These are phyloP conservation scores for Tuber magnatum DNA, from an alignment of 495 filamentous ascomycete genomes.

Conservation along the genomic window DNA sequence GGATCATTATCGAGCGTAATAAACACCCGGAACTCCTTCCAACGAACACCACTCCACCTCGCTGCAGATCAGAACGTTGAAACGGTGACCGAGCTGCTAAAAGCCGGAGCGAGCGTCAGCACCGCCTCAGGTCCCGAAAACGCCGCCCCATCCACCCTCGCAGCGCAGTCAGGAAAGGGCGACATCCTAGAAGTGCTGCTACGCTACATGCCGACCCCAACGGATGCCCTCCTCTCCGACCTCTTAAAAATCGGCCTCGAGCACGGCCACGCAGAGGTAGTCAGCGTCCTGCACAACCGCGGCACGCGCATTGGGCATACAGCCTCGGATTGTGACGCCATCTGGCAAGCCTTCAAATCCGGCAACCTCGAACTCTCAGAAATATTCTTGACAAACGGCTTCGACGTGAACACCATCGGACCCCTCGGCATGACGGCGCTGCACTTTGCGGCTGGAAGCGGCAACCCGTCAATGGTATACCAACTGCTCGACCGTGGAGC, in stretches of 20 bases:
- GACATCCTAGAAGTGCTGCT: background rate
- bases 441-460: conserved; percentile 13
- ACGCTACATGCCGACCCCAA: background rate
- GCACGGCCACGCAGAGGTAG: background rate
- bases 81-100: background rate
- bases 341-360: background rate
- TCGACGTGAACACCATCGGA: background rate
- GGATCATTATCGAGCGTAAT: background rate
- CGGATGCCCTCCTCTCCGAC: background rate
- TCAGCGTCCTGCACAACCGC: background rate
- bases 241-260: background rate
- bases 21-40: background rate
- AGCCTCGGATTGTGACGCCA: background rate
- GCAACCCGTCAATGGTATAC: background rate
- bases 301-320: background rate
- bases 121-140: background rate
- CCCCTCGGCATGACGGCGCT: conserved; percentile 7
- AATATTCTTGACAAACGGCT: background rate
- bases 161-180: background rate
- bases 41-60: background rate
- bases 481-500: conserved; percentile 8
- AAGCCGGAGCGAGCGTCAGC: background rate
- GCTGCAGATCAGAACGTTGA: background rate
- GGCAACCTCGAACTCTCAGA: background rate
- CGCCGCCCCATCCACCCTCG: background rate